Evolutionary conservation across 495 filamentous ascomycete genomes (phyloP).

Genomic region (Penicillium egyptiacum): DNA sequence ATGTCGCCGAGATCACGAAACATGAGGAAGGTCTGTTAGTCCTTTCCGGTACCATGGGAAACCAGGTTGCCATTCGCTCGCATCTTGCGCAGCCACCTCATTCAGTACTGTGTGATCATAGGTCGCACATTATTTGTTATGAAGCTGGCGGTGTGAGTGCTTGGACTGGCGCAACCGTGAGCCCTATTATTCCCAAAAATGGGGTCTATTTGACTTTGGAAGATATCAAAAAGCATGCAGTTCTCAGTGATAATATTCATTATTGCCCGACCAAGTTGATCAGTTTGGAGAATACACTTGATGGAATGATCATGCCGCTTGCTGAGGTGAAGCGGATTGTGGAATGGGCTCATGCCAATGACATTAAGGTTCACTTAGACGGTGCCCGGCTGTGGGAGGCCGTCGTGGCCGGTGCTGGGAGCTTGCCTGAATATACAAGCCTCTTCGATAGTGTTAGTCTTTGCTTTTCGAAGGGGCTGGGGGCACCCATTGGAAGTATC

Average conservation of each 20-base stretch:
- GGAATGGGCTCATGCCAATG: slow-evolving; percentile 64
- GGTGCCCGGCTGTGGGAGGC: slow-evolving; percentile 86
- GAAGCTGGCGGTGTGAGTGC: slow-evolving; percentile 54
- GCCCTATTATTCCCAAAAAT: slow-evolving; percentile 53
- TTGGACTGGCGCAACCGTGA: slow-evolving; percentile 46
- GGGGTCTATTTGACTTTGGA: slow-evolving; percentile 71
- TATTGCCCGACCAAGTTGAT: slow-evolving; percentile 74
- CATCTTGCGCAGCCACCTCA: slow-evolving; percentile 53
- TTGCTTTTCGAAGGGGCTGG: slow-evolving; percentile 87
- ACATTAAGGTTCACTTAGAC: slow-evolving; percentile 76
- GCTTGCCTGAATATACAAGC: slow-evolving; percentile 63
- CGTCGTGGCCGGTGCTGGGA: slow-evolving; percentile 57
- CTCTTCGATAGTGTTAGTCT: slow-evolving; percentile 79
- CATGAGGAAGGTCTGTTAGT: slow-evolving; percentile 74
- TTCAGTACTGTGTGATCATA: slow-evolving; percentile 47
- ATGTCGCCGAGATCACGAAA: slow-evolving; percentile 66
- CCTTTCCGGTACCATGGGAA: slow-evolving; percentile 85
- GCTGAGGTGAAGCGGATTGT: slow-evolving; percentile 65
- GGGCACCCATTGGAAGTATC: slow-evolving; percentile 83
- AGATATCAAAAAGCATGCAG: slow-evolving; percentile 60
- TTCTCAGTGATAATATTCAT: slow-evolving; percentile 45
- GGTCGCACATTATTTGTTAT: slow-evolving; percentile 49
- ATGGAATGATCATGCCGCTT: slow-evolving; percentile 75
- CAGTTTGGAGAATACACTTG: slow-evolving; percentile 81
- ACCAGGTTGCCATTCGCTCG: slow-evolving; percentile 51